These are phyloP conservation scores for Penicillium cosmopolitanum DNA, from an alignment of 495 filamentous ascomycete species.

Conservation along the genomic window DNA sequence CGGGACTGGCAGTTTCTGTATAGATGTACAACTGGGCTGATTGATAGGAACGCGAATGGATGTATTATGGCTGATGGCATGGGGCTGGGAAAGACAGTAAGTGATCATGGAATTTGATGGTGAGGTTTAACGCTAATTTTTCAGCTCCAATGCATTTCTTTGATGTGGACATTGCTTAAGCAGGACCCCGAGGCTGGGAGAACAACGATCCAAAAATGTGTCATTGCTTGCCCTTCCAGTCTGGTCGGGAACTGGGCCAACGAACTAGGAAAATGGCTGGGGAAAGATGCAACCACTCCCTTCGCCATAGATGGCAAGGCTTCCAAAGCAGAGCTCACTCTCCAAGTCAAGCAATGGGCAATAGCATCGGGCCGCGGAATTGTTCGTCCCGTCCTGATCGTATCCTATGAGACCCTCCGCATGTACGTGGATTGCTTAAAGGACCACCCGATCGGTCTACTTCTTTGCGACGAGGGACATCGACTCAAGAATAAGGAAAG, in stretches of 20 bases:
- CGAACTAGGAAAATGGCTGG: conserved; percentile 88
- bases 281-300: conserved; percentile 84
- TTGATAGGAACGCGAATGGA: conserved; percentile 91
- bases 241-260: conserved; percentile 98
- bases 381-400: conserved; percentile 95
- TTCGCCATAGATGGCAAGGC: conserved; percentile 98
- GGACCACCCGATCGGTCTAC: conserved; percentile 83
- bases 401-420: conserved; percentile 95
- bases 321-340: conserved; percentile 86
- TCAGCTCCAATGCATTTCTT: conserved; percentile 71
- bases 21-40: conserved; percentile 86
- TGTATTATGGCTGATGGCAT: conserved; percentile 99
- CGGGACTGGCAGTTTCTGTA: conserved; percentile 73
- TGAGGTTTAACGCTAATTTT: conserved; percentile 35
- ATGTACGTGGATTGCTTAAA: conserved; percentile 88
- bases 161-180: conserved; percentile 96
- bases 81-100: conserved; percentile 93
- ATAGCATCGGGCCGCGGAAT: conserved; percentile 88
- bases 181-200: conserved; percentile 95
- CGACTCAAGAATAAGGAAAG: conserved; percentile 98
- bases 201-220: conserved; percentile 91
- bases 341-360: conserved; percentile 93
- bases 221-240: conserved; percentile 98
- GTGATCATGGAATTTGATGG: conserved; percentile 1
- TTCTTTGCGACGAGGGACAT: conserved; percentile 98